Evolutionary conservation across 192 early-diverging fungal species (phyloP).

Genomic region (Backusella liffmaniae): DNA sequence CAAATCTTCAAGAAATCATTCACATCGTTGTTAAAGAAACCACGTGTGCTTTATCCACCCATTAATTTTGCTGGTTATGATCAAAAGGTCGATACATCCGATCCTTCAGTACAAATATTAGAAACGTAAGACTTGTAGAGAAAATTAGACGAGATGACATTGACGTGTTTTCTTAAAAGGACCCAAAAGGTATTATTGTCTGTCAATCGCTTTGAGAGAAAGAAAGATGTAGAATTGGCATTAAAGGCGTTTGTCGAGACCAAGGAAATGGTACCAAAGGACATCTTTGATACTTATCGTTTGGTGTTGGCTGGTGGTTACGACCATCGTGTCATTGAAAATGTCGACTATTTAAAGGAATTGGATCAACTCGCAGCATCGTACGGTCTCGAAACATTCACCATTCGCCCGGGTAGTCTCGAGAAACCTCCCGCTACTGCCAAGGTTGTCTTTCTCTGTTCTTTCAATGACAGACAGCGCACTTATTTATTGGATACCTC

Average conservation of each 20-base stretch:
- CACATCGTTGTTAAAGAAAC: constrained; percentile 53
- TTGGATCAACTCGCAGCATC: constrained; percentile 57
- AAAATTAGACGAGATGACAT: not conserved
- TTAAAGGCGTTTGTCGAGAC: constrained; percentile 66
- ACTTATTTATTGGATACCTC: constrained; percentile 65
- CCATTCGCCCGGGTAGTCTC: constrained; percentile 34
- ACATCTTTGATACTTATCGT: constrained; percentile 40
- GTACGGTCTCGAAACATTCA: constrained; percentile 46
- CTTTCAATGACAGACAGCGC: constrained; percentile 81
- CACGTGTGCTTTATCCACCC: constrained; percentile 82
- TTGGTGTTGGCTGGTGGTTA: constrained; percentile 90
- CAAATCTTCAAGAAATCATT: constrained; percentile 73
- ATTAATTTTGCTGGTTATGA: constrained; percentile 78
- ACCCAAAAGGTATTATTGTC: constrained; percentile 60
- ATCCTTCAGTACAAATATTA: constrained; percentile 55
- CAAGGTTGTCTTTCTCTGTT: constrained; percentile 86
- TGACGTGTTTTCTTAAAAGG: not conserved
- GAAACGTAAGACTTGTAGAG: constrained; percentile 18
- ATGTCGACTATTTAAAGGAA: constrained; percentile 78
- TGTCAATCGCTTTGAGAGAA: constrained; percentile 96
- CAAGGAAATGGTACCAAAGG: constrained; percentile 6
- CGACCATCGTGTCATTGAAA: constrained; percentile 82
- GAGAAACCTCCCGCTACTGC: constrained; percentile 34
- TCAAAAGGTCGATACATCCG: constrained; percentile 46
- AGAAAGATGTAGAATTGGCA: constrained; percentile 85